These are phyloP conservation scores for Linnemannia hyalina DNA, from an alignment of 192 early-diverging fungal genomes.

Conservation along the genomic window DNA sequence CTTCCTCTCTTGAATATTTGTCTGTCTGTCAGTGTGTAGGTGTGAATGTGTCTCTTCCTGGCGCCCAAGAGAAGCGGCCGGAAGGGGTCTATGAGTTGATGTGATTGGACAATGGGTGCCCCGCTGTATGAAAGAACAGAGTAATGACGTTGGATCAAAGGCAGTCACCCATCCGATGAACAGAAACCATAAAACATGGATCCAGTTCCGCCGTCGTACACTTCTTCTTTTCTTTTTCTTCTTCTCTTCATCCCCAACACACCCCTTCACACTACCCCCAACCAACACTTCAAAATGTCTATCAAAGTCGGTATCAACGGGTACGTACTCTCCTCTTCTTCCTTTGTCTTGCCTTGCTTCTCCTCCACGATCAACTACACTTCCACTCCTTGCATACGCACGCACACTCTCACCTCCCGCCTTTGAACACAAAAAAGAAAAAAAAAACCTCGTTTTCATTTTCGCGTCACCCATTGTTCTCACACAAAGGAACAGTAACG, in stretches of 20 bases:
- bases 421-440: not conserved
- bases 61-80: not conserved
- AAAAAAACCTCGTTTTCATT: not conserved
- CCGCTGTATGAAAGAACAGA: not conserved
- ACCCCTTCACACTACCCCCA: slow-evolving; percentile 1
- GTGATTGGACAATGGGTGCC: not conserved
- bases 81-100: not conserved
- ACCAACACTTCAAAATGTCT: slow-evolving; percentile 31
- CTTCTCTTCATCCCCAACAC: slow-evolving; percentile 35
- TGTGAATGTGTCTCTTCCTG: too few relatives aligned
- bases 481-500: not conserved
- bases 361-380: not conserved
- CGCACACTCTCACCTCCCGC: not conserved
- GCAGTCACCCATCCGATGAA: slow-evolving; percentile 7
- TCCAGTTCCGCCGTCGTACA: not conserved
- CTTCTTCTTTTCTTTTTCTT: slow-evolving; percentile 14
- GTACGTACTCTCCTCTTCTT: slow-evolving; percentile 20
- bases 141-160: slow-evolving; percentile 23
- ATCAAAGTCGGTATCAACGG: slow-evolving; percentile 58
- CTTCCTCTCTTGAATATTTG: not conserved
- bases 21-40: too few relatives aligned
- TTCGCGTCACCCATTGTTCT: not conserved
- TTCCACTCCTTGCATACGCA: not conserved
- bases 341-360: not conserved
- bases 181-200: not conserved